Percentiles rank a stretch among this genome's conserved stretches.
Conservation (phyloP, 805 yeast species). For the Grigorovia transvaalensis region DNA sequence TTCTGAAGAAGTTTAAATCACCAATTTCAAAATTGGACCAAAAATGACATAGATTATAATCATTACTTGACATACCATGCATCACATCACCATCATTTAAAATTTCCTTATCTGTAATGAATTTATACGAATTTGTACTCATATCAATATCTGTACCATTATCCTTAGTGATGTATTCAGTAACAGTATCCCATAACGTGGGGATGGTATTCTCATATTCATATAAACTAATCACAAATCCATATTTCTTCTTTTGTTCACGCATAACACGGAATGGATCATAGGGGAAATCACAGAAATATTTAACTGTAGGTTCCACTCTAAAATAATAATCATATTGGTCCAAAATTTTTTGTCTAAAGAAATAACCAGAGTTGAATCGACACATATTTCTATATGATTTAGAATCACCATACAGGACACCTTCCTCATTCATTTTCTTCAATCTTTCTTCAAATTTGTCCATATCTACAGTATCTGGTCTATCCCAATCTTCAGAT, state of each 20-base stretch:
- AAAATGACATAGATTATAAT: conserved; percentile 73
- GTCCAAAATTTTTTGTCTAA: conserved; percentile 57
- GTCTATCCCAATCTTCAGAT: conserved; percentile 65
- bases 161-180: conserved; percentile 50
- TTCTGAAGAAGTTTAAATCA: conserved; percentile 56
- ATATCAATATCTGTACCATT: conserved; percentile 32
- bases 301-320: conserved; percentile 86
- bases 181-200: conserved; percentile 69
- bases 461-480: conserved; percentile 57
- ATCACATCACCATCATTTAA: conserved; percentile 23
- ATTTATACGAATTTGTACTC: conserved; percentile 21
- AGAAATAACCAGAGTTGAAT: conserved; percentile 86
- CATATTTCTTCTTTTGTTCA: conserved; percentile 68
- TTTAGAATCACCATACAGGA: conserved; percentile 54
- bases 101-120: conserved; percentile 45
- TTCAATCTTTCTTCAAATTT: conserved; percentile 38
- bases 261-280: conserved; percentile 83
- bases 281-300: conserved; percentile 72
- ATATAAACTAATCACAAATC: conserved; percentile 72
- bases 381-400: conserved; percentile 92
- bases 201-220: conserved; percentile 84
- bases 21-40: conserved; percentile 86
- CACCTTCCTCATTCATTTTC: conserved; percentile 35
- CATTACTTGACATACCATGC: conserved; percentile 35
- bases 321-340: conserved; percentile 88